phyloP scores from a whole-genome alignment of 2,329 filamentous ascomycete species.

The Phialocephala subalpina region DNA sequence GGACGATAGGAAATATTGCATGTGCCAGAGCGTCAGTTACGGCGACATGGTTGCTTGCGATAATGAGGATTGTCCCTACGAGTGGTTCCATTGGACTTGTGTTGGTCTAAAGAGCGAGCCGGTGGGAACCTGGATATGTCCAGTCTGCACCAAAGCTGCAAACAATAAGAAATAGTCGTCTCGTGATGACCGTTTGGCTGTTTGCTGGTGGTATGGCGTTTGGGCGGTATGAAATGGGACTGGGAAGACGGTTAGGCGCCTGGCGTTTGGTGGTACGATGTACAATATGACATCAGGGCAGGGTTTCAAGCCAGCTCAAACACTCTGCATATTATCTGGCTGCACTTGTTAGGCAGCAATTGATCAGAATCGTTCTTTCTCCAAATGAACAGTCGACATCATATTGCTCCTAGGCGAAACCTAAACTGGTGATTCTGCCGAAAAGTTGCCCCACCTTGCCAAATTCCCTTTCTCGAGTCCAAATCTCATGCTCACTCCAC shows the following conservation, averaged over 20 bases:
- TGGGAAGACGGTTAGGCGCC: not conserved
- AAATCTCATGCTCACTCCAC: slow-evolving; percentile 4
- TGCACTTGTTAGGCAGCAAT: not conserved
- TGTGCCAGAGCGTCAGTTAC: slow-evolving; percentile 84
- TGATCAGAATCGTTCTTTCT: not conserved
- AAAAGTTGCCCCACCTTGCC: slow-evolving; percentile 4
- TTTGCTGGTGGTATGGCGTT: not conserved
- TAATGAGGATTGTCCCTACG: slow-evolving; percentile 80
- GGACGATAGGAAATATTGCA: slow-evolving; percentile 81
- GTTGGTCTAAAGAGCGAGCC: slow-evolving; percentile 74
- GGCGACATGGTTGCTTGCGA: slow-evolving; percentile 92
- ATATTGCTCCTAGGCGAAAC: not conserved
- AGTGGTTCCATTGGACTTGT: slow-evolving; percentile 89
- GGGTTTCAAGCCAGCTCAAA: not conserved
- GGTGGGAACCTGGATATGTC: slow-evolving; percentile 73
- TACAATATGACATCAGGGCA: slow-evolving; percentile 2
- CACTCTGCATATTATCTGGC: not conserved
- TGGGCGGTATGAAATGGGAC: not conserved
- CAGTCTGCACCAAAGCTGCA: slow-evolving; percentile 56
- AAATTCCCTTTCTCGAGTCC: slow-evolving; percentile 9
- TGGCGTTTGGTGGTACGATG: slow-evolving; percentile 3
- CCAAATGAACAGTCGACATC: slow-evolving; percentile 8
- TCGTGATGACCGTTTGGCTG: not conserved
- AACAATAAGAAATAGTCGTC: slow-evolving; percentile 14
- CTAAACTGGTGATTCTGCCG: slow-evolving; percentile 11